These are phyloP conservation scores for Cytospora schulzeri DNA, from an alignment of 2,329 filamentous ascomycete genomes.

Conservation along the genomic window DNA sequence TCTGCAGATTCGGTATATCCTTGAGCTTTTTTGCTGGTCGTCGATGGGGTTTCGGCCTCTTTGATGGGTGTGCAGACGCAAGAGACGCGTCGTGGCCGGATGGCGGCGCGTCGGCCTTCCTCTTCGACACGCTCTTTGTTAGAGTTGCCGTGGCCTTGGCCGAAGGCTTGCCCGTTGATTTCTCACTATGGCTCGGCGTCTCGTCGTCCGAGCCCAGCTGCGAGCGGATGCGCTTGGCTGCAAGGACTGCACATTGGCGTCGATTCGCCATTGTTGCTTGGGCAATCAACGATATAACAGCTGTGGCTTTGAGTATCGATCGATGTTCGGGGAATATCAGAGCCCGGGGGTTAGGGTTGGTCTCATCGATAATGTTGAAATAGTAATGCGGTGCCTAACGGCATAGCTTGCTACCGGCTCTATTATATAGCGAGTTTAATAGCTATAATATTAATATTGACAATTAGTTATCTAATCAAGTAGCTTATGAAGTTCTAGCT, in stretches of 20 bases:
- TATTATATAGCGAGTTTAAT: too few species aligned
- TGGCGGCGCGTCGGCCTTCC: slow-evolving; percentile 8
- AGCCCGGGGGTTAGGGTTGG: too few species aligned
- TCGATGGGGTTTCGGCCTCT: slow-evolving; percentile 2
- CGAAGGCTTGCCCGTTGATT: background rate
- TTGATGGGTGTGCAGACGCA: background rate
- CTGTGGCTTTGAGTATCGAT: too few species aligned
- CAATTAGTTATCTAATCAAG: too few species aligned
- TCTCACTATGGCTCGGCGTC: background rate
- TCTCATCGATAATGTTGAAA: too few species aligned
- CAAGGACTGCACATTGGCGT: slow-evolving; percentile 21
- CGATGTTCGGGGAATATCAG: too few species aligned
- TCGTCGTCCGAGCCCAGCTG: slow-evolving; percentile 18
- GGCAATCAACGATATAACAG: background rate
- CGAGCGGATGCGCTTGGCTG: slow-evolving; percentile 18
- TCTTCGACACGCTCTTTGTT: slow-evolving; percentile 8
- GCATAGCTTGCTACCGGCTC: too few species aligned
- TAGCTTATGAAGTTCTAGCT: too few species aligned
- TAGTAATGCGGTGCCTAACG: too few species aligned
- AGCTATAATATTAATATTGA: too few species aligned
- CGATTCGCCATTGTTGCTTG: slow-evolving; percentile 9
- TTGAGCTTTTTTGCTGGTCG: background rate
- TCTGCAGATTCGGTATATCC: slow-evolving; percentile 24
- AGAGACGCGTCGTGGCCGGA: background rate
- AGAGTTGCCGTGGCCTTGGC: background rate